These are phyloP conservation scores for Hypholoma fasciculare DNA, from an alignment of 768 basidiomycete genomes.

Conservation along the genomic window DNA sequence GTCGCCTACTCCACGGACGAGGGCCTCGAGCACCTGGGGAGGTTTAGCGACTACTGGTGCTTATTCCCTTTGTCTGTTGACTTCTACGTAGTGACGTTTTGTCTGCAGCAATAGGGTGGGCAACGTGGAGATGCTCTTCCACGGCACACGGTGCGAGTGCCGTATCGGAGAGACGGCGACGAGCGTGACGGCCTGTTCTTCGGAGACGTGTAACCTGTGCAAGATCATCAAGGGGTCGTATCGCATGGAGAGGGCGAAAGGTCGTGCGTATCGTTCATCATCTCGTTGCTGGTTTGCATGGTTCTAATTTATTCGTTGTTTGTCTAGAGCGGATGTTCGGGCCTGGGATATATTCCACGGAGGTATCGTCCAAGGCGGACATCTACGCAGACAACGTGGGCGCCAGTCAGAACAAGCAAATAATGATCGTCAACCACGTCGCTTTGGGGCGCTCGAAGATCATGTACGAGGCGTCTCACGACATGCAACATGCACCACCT, in stretches of 20 bases:
- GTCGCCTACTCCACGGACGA: conserved; percentile 22
- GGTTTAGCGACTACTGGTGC: conserved; percentile 30
- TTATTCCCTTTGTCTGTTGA: not conserved
- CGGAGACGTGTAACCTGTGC: conserved; percentile 23
- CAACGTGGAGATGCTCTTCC: conserved; percentile 29
- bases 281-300: not conserved
- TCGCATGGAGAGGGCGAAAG: conserved; percentile 27
- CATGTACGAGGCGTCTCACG: conserved; percentile 24
- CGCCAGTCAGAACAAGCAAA: conserved; percentile 9
- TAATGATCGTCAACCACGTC: conserved; percentile 30
- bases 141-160: conserved; percentile 27
- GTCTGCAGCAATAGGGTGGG: conserved; percentile 26
- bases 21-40: conserved; percentile 22
- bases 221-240: conserved; percentile 27
- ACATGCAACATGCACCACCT: conserved; percentile 28
- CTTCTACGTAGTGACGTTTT: not conserved
- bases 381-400: conserved; percentile 19
- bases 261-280: conserved; percentile 8
- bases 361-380: conserved; percentile 28
- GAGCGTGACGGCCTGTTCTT: conserved; percentile 15
- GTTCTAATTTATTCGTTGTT: not conserved
- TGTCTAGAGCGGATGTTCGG: conserved; percentile 27
- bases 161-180: conserved; percentile 17
- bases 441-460: conserved; percentile 26
- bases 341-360: conserved; percentile 29